Conservation (phyloP, 352 stramenopile species). For the Phytophthora pluvialis region DNA sequence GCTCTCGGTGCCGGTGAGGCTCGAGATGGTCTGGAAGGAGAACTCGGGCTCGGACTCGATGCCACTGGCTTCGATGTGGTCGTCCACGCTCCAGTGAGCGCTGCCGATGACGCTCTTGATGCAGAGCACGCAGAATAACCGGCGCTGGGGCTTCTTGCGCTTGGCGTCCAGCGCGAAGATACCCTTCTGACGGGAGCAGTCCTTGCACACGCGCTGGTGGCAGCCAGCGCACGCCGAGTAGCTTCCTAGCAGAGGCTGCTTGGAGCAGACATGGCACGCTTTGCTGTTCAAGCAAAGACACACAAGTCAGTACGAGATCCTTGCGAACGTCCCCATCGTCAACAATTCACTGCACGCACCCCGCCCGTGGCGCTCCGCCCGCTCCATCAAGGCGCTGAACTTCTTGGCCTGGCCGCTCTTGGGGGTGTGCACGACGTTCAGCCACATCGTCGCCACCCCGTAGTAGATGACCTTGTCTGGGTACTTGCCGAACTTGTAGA, state of each 20-base stretch:
- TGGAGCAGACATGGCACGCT: slow-evolving; percentile 44
- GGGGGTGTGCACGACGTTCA: slow-evolving; percentile 42
- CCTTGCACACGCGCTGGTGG: slow-evolving; percentile 48
- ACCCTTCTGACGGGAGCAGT: slow-evolving; percentile 31
- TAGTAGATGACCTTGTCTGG: slow-evolving; percentile 44
- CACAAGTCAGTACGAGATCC: slow-evolving; percentile 2
- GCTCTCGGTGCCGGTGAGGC: slow-evolving; percentile 12
- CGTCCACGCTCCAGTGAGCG: slow-evolving; percentile 27
- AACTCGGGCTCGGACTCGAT: slow-evolving; percentile 23
- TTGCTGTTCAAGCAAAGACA: slow-evolving; percentile 23
- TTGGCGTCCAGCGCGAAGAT: slow-evolving; percentile 40
- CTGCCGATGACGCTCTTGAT: slow-evolving; percentile 36
- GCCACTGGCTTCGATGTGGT: slow-evolving; percentile 24
- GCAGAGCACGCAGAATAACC: slow-evolving; percentile 42
- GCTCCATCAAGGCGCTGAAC: slow-evolving; percentile 35
- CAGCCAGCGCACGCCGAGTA: slow-evolving; percentile 39
- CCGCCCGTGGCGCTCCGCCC: slow-evolving; percentile 22
- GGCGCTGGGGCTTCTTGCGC: slow-evolving; percentile 26
- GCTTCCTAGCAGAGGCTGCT: slow-evolving; percentile 23
- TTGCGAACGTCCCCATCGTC: slow-evolving; percentile 16
- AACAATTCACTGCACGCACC: slow-evolving; percentile 15
- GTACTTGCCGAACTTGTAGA: slow-evolving; percentile 39
- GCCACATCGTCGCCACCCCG: slow-evolving; percentile 33
- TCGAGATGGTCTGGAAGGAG: slow-evolving; percentile 11
- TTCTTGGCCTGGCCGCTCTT: slow-evolving; percentile 43